Evolutionary conservation across 495 filamentous ascomycete genomes (phyloP), one percentile per base, ranked within the genome.

Genomic region (Aspergillus avenaceus): DNA sequence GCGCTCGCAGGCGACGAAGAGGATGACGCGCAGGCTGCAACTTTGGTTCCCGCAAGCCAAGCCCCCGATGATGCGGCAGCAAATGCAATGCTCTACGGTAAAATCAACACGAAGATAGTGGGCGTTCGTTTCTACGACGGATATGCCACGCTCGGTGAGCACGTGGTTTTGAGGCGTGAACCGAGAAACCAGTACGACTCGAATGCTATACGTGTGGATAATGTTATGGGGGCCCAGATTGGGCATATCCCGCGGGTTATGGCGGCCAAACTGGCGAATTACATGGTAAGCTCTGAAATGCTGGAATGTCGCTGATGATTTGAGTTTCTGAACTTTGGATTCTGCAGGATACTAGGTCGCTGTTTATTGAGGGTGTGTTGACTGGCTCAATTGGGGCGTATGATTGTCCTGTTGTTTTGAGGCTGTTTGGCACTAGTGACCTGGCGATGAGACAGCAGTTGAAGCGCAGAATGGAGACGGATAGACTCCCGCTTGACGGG

Each of bases 181-280:
- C 85, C 88, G 2, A 47, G 58, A 11, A 97, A 97, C 53, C 55
- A 70, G 46, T 91, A 87, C 57, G 89, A 93, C 57, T 50, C 61
- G 3, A 95, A 95, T 71, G 90, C 90, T 2, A 87, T 96, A 42
- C 81, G 82, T 5, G 79, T 93, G 2, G 73, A 85, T 52, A 96
- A 95, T 66, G 87, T 90, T n/a, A 79, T 86, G 65, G 77, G 84
- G 18, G 62, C 50, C 3, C 90, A 95, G 57, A 86, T 96, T 50
- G 91, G 91, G 3, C 88, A 96, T 64, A 77, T 97, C 32, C 85
- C 87, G 2, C 69, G 80, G 12, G 61, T 47, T 0, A 60, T 88
- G 23, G 88, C 85, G 2, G 66, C 71, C 11, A 91, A 87, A 62
- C 71, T 97, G 21, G 85, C 88, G 0, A 78, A 75, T 1, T 91